Evolutionary conservation across 352 stramenopile species (phyloP).

Genomic region (Elongisporangium undulatum): DNA sequence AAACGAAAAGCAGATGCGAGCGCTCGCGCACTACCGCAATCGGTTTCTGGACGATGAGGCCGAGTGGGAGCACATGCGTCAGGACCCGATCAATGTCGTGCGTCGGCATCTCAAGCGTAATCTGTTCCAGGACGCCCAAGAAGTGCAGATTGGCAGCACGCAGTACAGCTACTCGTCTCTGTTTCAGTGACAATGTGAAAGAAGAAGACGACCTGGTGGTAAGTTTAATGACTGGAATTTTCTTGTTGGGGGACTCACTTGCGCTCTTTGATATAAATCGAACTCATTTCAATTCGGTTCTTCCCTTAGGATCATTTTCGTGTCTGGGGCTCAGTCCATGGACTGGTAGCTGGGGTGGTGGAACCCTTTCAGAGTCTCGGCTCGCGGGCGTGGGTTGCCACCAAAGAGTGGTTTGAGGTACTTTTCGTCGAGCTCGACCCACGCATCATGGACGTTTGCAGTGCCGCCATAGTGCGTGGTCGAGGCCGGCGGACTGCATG

Average conservation of each 20-base stretch:
- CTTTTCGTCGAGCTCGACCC: conserved; percentile 56
- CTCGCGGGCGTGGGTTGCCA: conserved; percentile 29
- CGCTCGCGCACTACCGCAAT: conserved; percentile 38
- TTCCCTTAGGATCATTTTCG: too few species aligned
- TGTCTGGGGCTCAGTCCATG: conserved; percentile 2
- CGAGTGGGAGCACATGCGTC: conserved; percentile 59
- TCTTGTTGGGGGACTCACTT: background rate
- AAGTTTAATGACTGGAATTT: background rate
- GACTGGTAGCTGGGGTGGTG: conserved; percentile 10
- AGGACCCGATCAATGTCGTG: conserved; percentile 67
- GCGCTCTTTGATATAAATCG: background rate
- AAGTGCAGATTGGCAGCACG: conserved; percentile 57
- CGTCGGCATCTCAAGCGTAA: conserved; percentile 46
- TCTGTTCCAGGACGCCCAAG: conserved; percentile 50
- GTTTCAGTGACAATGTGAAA: conserved; percentile 44
- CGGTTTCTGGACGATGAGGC: conserved; percentile 51
- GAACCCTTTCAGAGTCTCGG: conserved; percentile 5
- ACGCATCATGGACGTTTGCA: conserved; percentile 40
- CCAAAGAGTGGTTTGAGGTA: conserved; percentile 69
- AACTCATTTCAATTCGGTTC: too few species aligned
- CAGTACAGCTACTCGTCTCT: conserved; percentile 66
- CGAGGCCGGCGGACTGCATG: conserved; percentile 16
- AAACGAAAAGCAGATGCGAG: conserved; percentile 35
- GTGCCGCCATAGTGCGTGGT: background rate
- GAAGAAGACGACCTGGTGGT: too few species aligned